Evolutionary conservation across 2,329 filamentous ascomycete genomes (phyloP).

Genomic region (Lachnum nothofagi): DNA sequence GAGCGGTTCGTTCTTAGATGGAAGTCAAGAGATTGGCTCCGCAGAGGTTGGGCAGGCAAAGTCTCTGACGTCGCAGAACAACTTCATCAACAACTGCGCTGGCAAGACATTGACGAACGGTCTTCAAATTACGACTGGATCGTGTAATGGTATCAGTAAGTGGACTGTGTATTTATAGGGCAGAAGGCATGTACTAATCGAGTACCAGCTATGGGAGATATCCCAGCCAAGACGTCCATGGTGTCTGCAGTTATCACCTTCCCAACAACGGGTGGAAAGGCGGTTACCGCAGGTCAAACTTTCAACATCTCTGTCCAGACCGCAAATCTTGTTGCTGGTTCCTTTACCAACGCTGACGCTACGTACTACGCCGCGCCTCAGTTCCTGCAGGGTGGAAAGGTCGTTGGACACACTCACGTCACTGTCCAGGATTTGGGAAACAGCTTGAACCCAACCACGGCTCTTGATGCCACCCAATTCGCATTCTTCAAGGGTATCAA

Average conservation of each 20-base stretch:
- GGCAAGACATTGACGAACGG: slow-evolving; percentile 51
- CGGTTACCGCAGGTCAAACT: slow-evolving; percentile 25
- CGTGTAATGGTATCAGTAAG: slow-evolving; percentile 47
- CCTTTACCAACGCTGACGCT: slow-evolving; percentile 36
- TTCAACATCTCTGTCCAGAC: slow-evolving; percentile 34
- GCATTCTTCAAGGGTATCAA: slow-evolving; percentile 42
- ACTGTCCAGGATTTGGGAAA: slow-evolving; percentile 36
- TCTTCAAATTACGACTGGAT: slow-evolving; percentile 50
- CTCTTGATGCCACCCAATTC: slow-evolving; percentile 33
- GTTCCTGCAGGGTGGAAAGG: slow-evolving; percentile 31
- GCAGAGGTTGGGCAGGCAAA: slow-evolving; percentile 16
- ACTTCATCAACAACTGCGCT: slow-evolving; percentile 29
- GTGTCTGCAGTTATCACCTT: slow-evolving; percentile 31
- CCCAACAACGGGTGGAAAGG: slow-evolving; percentile 23
- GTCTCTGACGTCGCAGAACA: slow-evolving; percentile 25
- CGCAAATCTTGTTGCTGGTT: slow-evolving; percentile 34
- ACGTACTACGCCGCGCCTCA: slow-evolving; percentile 40
- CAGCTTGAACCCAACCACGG: slow-evolving; percentile 28
- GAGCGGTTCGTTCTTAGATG: slow-evolving; percentile 21
- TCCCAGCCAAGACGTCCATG: slow-evolving; percentile 31
- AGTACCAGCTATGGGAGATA: slow-evolving; percentile 30
- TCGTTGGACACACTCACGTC: slow-evolving; percentile 38
- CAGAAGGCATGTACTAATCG: slow-evolving; percentile 1
- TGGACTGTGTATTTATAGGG: not conserved
- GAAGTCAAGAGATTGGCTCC: slow-evolving; percentile 15